Conservation (phyloP, 768 basidiomycete species). For the Pleurotus tuber-regium region DNA sequence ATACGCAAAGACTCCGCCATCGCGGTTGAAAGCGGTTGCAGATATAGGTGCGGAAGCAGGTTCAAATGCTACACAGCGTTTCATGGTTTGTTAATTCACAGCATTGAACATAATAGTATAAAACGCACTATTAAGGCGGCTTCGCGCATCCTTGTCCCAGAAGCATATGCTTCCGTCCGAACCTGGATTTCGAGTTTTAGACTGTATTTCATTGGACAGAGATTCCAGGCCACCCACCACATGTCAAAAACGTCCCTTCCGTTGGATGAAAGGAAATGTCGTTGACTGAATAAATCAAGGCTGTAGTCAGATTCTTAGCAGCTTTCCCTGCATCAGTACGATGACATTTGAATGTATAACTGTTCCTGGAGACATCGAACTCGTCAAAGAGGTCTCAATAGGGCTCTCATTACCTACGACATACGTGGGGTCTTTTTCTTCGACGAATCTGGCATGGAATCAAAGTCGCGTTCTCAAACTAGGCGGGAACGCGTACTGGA, state of each 20-base stretch:
- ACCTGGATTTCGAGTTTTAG: constrained; percentile 35
- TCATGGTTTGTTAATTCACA: too few relatives aligned
- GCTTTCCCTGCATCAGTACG: constrained; percentile 44
- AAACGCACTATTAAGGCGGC: constrained; percentile 80
- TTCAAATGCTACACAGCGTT: constrained; percentile 52
- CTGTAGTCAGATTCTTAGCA: constrained; percentile 57
- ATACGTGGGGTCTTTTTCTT: constrained; percentile 76
- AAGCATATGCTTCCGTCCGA: constrained; percentile 87
- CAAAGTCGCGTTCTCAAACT: constrained; percentile 7
- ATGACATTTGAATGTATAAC: constrained; percentile 90
- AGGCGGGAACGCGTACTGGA: constrained; percentile 69
- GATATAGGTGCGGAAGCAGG: constrained; percentile 73
- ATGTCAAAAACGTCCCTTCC: constrained; percentile 84
- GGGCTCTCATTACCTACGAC: too few relatives aligned
- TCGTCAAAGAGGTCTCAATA: too few relatives aligned
- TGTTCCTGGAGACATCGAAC: constrained; percentile 42
- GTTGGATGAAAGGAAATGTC: constrained; percentile 84
- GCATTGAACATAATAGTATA: too few relatives aligned
- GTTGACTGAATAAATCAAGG: constrained; percentile 80
- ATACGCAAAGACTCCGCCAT: constrained; percentile 87
- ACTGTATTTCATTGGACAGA: too few relatives aligned
- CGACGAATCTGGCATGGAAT: constrained; percentile 60
- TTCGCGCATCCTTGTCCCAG: constrained; percentile 94
- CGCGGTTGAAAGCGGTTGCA: constrained; percentile 82
- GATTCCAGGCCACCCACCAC: too few relatives aligned